Evolutionary conservation across 495 filamentous ascomycete genomes (phyloP), one percentile per base, ranked within the genome.

Genomic region (Friedmanniomyces endolithicus): DNA sequence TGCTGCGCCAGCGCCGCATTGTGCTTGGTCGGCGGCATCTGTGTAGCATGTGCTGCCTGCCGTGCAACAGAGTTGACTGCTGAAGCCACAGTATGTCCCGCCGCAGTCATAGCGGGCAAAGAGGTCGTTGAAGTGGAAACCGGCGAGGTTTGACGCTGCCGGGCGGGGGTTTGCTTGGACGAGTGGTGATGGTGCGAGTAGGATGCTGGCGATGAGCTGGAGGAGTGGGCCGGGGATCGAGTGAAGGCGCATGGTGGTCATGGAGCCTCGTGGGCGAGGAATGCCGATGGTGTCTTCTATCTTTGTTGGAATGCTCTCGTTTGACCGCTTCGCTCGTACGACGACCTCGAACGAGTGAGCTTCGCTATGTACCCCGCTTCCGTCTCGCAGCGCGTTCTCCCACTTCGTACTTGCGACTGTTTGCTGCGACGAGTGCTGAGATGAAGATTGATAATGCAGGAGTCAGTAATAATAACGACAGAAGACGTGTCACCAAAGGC

Each of bases 11-110:
- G 48, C 67, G 66, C 71, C 74, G 62, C 82, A 84, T 55, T 74
- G 68, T 25, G 82, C 81, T 64, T 82, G 67, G 49, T 73, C 65
- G 55, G 64, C 64, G 48, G 65, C 60, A 65, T 84, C 78, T 35
- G 84, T 88, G 62, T 67, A 74, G 74, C 88, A 94, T 19, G 71
- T 62, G 53, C 83, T 64, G 50, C 71, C 75, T 11, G 69, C 62
- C 12, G 63, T 59, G 65, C 88, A 94, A 74, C 87, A 92, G 56
- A 83, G 73, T 70, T 81, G 74, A 56, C 72, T 72, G 52, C 78
- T 69, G 55, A 71, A 81, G 44, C 88, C 88, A 66, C 88, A 95
- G 40, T 43, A 39, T 40, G 74, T 74, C 41, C 79, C 79, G 1
- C 70, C 69, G 67, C 87, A 90, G 37, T 65, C 65, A 25, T 61